Base-by-base conservation (phyloP, 345 rosid genomes). In the Schrenkiella parvula region DNA sequence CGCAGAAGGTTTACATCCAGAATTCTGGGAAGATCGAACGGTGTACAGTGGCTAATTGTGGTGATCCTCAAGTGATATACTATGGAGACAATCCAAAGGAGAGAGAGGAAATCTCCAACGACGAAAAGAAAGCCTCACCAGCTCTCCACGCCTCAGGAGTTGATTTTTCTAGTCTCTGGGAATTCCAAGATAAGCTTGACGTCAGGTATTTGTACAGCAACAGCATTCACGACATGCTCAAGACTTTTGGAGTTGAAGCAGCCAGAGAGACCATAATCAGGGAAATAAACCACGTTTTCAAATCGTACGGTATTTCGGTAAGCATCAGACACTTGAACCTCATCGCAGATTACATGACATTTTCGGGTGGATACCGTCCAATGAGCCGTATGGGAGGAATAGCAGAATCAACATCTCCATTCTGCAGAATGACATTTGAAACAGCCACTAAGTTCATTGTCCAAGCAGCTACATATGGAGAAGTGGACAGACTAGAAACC, bases 271-370 rank as follows among this genome's bases (percentile, higher is more conserved):
- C 96, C 37, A 85, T 92, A 62, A 92, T 89, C 48, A 80, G 89
- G 68, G 98, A 95, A 75, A 83, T 95, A 55, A 91, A 77, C 78
- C 86, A 90, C 12, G 98, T 90, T 6, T 92, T 95, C 79, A 72
- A 77, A 47, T 88, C 97, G 3, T 92, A 92, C 32, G 89, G 91
- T 13, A 90, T 95, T 6, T 82, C 91, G 1, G 99, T 90, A 42
- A 88, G 87, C 72, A 83, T 71, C 56, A 85, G 97, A 21, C 98
- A 95, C 72, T 72, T 95, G 38, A 82, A 87, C 6, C 84, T 92
- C 37, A 92, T 92, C 15, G 98, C 99, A 0, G 98, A 95, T 76
- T 95, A 78, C 64, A 95, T 95, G 98, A 95, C 97, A 42, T 87
- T 85, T 65, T 63, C 96, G 0, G 97, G 97, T 21, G 84, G 86